phyloP scores from a whole-genome alignment of 805 yeast species.

The Myxozyma nipponensis region DNA sequence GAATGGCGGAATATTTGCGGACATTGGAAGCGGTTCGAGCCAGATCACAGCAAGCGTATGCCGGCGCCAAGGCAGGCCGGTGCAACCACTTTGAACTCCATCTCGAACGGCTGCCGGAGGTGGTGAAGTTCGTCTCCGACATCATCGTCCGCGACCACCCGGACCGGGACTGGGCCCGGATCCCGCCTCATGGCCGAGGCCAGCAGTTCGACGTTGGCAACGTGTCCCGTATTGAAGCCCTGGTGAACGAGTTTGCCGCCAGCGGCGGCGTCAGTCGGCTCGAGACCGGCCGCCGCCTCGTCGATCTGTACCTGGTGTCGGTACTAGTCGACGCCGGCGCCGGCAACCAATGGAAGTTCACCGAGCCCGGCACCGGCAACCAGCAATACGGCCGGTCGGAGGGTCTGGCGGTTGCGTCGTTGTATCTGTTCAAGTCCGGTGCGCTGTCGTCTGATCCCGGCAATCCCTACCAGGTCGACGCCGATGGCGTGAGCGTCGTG shows the following conservation, averaged over 20 bases:
- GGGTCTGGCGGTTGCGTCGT: slow-evolving; percentile 61
- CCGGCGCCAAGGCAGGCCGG: slow-evolving; percentile 41
- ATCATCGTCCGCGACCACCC: slow-evolving; percentile 48
- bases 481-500: slow-evolving; percentile 40
- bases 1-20: slow-evolving; percentile 38
- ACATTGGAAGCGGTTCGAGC: slow-evolving; percentile 57
- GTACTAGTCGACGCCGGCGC: slow-evolving; percentile 69
- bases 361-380: slow-evolving; percentile 38
- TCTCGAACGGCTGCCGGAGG: slow-evolving; percentile 40
- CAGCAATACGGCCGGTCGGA: slow-evolving; percentile 48
- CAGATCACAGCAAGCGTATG: slow-evolving; percentile 45
- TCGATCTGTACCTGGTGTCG: slow-evolving; percentile 57
- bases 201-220: slow-evolving; percentile 58
- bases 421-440: slow-evolving; percentile 52
- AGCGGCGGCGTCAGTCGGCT: slow-evolving; percentile 34
- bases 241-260: slow-evolving; percentile 43
- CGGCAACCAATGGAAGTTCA: slow-evolving; percentile 54
- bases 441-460: slow-evolving; percentile 40
- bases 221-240: slow-evolving; percentile 42
- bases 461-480: slow-evolving; percentile 44
- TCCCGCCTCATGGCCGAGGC: slow-evolving; percentile 68
- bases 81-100: slow-evolving; percentile 47
- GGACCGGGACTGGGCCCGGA: slow-evolving; percentile 39
- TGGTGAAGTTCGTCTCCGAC: slow-evolving; percentile 46
- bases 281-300: slow-evolving; percentile 51